phyloP scores from a whole-genome alignment of 768 basidiomycete genomes.

The Tylopilus plumbeoviolaceoides region DNA sequence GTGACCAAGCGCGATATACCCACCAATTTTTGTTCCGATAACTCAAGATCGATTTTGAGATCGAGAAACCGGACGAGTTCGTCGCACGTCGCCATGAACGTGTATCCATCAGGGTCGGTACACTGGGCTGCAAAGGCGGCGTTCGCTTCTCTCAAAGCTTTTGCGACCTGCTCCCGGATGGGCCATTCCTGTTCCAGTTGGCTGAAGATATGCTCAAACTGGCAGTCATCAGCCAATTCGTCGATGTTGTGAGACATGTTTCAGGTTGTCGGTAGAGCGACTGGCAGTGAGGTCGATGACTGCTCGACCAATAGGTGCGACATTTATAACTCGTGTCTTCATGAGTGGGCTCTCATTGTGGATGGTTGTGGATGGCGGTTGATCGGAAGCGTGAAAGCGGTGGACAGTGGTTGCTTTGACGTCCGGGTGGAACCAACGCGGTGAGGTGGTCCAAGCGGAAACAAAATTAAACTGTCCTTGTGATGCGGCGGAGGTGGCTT shows the following conservation, averaged over 20 bases:
- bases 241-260: constrained; percentile 10
- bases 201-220: background rate
- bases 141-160: constrained; percentile 7
- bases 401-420: background rate
- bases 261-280: background rate
- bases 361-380: background rate
- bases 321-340: constrained; percentile 9
- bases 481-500: too few relatives aligned
- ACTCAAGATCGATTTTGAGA: background rate
- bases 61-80: constrained; percentile 10
- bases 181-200: background rate
- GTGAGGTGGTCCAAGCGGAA: background rate
- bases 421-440: background rate
- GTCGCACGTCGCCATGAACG: constrained; percentile 8
- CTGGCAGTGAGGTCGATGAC: background rate
- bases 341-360: constrained; percentile 2
- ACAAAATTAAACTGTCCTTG: background rate
- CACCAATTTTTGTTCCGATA: constrained; percentile 15
- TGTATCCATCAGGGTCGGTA: constrained; percentile 10
- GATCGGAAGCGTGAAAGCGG: background rate
- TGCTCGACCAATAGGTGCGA: background rate
- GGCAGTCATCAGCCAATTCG: background rate
- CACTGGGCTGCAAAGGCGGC: constrained; percentile 15
- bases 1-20: background rate
- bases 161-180: constrained; percentile 1